Conservation (phyloP, 176 grass and related monocot genomes). For the Zea mays region Zm-B73-REFERENCE-NAM-5.0 NC_050100.1:9695501-9696000, state of each 20-base stretch:
- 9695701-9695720: slow-evolving; percentile 1
- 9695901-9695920: too few relatives aligned
- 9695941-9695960: too few relatives aligned
- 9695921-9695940: too few relatives aligned
- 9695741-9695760: not conserved
- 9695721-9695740: not conserved
- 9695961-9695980: too few relatives aligned
- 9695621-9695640: not conserved
- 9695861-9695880: too few relatives aligned
- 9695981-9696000: too few relatives aligned
- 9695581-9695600: not conserved
- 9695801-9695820: slow-evolving; percentile 5
- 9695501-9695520: not conserved
- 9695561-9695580: not conserved
- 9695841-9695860: too few relatives aligned
- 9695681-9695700: not conserved
- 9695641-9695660: not conserved
- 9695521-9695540: not conserved
- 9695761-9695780: not conserved
- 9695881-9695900: too few relatives aligned
- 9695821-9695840: too few relatives aligned
- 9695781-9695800: slow-evolving; percentile 16
- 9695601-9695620: not conserved
- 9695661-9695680: not conserved
- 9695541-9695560: not conserved